phyloP scores from a whole-genome alignment of 1,284 basidiomycete genomes.

The Tilletia indica region DNA sequence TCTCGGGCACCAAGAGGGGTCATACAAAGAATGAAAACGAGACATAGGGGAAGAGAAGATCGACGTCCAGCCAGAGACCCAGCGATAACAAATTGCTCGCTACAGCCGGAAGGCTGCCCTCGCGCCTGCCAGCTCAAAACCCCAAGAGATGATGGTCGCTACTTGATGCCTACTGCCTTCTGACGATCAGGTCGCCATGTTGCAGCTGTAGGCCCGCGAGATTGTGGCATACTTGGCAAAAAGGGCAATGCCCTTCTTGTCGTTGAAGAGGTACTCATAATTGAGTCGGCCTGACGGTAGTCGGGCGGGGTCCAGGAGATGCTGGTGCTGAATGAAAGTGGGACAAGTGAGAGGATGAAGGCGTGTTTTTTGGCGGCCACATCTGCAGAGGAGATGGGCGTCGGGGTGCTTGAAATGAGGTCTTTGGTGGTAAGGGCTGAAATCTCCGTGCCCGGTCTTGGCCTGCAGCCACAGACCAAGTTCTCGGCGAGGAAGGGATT shows the following conservation, averaged over 20 bases:
- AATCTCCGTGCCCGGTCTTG: conserved; percentile 4
- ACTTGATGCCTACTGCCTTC: neutral
- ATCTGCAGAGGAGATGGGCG: neutral
- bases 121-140: neutral
- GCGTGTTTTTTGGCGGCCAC: neutral
- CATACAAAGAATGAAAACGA: neutral
- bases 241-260: neutral
- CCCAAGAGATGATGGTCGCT: neutral
- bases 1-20: neutral
- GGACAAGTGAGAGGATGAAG: neutral
- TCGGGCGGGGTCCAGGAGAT: neutral
- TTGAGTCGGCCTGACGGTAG: neutral
- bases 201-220: neutral
- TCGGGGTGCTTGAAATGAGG: neutral
- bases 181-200: neutral
- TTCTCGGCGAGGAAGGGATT: neutral
- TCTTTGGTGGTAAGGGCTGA: neutral
- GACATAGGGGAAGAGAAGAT: neutral
- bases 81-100: neutral
- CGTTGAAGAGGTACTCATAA: neutral
- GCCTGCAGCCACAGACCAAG: conserved; percentile 1
- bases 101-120: neutral
- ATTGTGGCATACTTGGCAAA: neutral
- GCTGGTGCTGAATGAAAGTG: neutral
- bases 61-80: neutral